phyloP scores from a whole-genome alignment of 1,284 basidiomycete species.

The Trichosporon ovoides region DNA sequence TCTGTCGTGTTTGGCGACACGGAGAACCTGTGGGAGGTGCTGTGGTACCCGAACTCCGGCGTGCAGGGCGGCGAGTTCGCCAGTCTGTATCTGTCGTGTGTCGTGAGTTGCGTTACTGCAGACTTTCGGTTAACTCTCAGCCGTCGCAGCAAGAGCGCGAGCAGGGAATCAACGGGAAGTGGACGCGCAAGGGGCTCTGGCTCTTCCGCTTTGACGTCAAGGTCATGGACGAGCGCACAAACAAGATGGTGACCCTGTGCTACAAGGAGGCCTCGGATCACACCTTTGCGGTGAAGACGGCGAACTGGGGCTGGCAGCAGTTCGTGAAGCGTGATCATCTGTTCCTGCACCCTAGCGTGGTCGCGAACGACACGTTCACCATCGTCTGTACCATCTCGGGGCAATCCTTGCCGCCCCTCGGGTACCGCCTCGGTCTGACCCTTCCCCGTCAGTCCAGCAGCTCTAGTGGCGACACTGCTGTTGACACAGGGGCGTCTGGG shows the following conservation, averaged over 20 bases:
- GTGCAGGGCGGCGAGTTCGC: slow-evolving; percentile 56
- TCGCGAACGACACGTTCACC: slow-evolving; percentile 59
- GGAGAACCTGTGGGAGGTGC: slow-evolving; percentile 55
- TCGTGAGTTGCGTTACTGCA: slow-evolving; percentile 53
- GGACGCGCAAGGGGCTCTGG: slow-evolving; percentile 74
- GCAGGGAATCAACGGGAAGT: slow-evolving; percentile 61
- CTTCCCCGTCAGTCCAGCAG: slow-evolving; percentile 25
- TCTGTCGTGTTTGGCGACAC: slow-evolving; percentile 48
- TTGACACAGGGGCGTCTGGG: slow-evolving; percentile 38
- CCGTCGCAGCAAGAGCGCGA: slow-evolving; percentile 72
- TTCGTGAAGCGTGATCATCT: slow-evolving; percentile 71
- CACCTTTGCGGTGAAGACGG: slow-evolving; percentile 73
- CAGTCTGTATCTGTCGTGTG: slow-evolving; percentile 72
- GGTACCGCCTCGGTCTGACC: slow-evolving; percentile 43
- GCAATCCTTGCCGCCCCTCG: slow-evolving; percentile 58
- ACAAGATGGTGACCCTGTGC: slow-evolving; percentile 42
- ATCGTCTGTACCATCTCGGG: slow-evolving; percentile 75
- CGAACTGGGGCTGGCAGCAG: slow-evolving; percentile 75
- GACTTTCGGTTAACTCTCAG: slow-evolving; percentile 6
- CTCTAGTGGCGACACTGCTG: slow-evolving; percentile 39
- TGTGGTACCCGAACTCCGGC: slow-evolving; percentile 77
- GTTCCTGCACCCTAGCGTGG: slow-evolving; percentile 60
- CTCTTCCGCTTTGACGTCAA: slow-evolving; percentile 78
- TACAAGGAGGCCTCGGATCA: slow-evolving; percentile 77
- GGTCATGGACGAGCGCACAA: slow-evolving; percentile 46